A percentile compares a stretch with the other conserved stretches of the same genome.
phyloP scores from a whole-genome alignment of 805 yeast species.

The Barnettozyma wickerhamii region DNA sequence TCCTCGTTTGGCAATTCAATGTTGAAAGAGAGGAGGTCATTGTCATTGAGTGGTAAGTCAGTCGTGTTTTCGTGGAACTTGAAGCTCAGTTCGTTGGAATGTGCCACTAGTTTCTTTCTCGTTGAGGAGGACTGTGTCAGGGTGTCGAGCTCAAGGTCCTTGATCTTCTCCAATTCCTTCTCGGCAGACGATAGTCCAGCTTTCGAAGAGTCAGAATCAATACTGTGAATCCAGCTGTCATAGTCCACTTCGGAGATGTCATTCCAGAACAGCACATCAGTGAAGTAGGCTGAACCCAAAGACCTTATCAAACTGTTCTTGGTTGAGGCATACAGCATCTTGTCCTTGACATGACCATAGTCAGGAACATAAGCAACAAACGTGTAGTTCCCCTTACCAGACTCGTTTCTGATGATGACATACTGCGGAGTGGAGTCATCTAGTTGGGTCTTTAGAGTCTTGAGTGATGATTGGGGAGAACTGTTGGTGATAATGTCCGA shows the following conservation, averaged over 20 bases:
- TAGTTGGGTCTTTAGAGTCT: constrained; percentile 28
- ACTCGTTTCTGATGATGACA: constrained; percentile 39
- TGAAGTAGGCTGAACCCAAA: constrained; percentile 51
- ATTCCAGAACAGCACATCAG: constrained; percentile 31
- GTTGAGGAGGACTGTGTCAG: constrained; percentile 29
- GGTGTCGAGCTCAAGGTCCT: constrained; percentile 36
- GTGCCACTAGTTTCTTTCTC: constrained; percentile 24
- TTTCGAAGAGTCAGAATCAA: constrained; percentile 31
- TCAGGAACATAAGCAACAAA: constrained; percentile 90
- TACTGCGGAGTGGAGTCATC: constrained; percentile 43
- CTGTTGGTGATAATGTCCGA: constrained; percentile 29
- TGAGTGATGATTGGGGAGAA: constrained; percentile 33
- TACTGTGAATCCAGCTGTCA: constrained; percentile 42
- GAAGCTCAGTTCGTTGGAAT: constrained; percentile 24
- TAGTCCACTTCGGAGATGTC: constrained; percentile 33
- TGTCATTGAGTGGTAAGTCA: constrained; percentile 22
- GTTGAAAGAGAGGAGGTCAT: constrained; percentile 42
- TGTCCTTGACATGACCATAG: constrained; percentile 68
- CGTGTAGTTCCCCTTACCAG: constrained; percentile 29
- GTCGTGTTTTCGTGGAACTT: constrained; percentile 26
- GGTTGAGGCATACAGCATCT: constrained; percentile 93
- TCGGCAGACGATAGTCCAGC: constrained; percentile 61
- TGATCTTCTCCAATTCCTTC: constrained; percentile 41
- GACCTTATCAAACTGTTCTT: constrained; percentile 72
- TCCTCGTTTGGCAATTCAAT: constrained; percentile 49